Evolutionary conservation across 805 yeast genomes (phyloP), one percentile per base, ranked within the genome.

Genomic region (Candida insectorum): DNA sequence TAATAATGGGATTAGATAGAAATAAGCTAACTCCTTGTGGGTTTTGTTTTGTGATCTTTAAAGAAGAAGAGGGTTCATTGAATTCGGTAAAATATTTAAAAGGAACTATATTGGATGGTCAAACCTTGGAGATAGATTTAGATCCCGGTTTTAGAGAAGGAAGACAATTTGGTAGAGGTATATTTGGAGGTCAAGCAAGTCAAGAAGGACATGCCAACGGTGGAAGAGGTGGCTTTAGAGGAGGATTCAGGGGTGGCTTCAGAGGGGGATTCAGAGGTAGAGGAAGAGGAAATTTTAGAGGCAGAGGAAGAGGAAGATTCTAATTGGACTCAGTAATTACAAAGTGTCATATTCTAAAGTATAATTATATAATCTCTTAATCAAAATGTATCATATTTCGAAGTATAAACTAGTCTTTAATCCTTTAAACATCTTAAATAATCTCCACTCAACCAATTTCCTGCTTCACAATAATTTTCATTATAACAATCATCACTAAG

Each of bases 141-240:
- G 98, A 93, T 53, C 96, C 97, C 0, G 98, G 98, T 0, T 93
- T 91, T 55, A 78, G 75, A 42, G 97, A 91, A 48, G 98, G 98
- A 1, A 71, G 98, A 45, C 97, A 93, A 54, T 93, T 80, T 53
- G 98, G 98, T 14, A 73, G 98, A 50, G 97, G 97, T 28, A 71
- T 75, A 11, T 79, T 77, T 41, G 98, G 98, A 37, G 97, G 97
- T 2, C 98, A 93, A 56, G 88, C 81, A 1, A 65, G 82, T 31
- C 89, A 83, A 51, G 95, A 86, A 54, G 49, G 49, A 6, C 31
- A 32, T 26, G 24, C n/a, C n/a, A 19, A 26, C 20, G 51, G 55
- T 19, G 49, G 54, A 44, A 58, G 72, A 43, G 66, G 65, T 35
- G 71, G 65, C 7, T 47, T 41, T 45, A 64, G 73, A 45, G 69